Percentiles rank a stretch among this genome's conserved stretches.
Evolutionary conservation across 2,329 filamentous ascomycete genomes (phyloP).

Genomic region (Juglanconis sp.): DNA sequence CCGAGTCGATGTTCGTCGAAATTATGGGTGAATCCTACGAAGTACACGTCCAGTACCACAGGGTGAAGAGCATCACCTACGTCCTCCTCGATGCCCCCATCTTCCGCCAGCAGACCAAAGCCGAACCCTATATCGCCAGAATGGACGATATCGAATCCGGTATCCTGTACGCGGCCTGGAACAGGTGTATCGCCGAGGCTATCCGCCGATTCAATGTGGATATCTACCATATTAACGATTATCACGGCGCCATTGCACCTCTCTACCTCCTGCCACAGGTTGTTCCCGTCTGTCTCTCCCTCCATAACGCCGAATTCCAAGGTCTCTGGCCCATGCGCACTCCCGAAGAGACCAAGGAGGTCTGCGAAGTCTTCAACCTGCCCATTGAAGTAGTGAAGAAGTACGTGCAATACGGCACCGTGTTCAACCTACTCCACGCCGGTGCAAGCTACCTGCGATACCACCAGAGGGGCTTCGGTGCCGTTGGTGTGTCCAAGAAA

Average conservation of each 20-base stretch:
- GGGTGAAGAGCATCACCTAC: constrained; percentile 35
- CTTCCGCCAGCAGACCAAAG: constrained; percentile 59
- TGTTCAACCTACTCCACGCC: constrained; percentile 63
- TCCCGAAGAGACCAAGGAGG: constrained; percentile 57
- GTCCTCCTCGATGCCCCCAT: constrained; percentile 57
- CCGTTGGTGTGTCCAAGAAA: constrained; percentile 64
- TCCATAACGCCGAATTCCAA: constrained; percentile 68
- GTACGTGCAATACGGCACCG: constrained; percentile 64
- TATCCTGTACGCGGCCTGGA: constrained; percentile 68
- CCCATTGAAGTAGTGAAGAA: constrained; percentile 50
- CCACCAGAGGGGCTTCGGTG: constrained; percentile 63
- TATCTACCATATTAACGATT: constrained; percentile 38
- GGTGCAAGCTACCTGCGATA: constrained; percentile 60
- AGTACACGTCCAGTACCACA: constrained; percentile 62
- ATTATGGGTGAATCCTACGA: constrained; percentile 61
- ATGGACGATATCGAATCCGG: constrained; percentile 68
- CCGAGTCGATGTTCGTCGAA: constrained; percentile 60
- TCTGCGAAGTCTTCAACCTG: constrained; percentile 62
- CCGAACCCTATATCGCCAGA: constrained; percentile 61
- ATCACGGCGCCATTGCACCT: constrained; percentile 46
- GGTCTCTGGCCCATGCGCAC: constrained; percentile 65
- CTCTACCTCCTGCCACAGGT: constrained; percentile 62
- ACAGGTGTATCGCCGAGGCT: constrained; percentile 64
- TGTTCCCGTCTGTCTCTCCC: constrained; percentile 58
- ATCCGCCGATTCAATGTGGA: constrained; percentile 55